phyloP scores from a whole-genome alignment of 495 filamentous ascomycete species.

The Penicillium ochrochloron region DNA sequence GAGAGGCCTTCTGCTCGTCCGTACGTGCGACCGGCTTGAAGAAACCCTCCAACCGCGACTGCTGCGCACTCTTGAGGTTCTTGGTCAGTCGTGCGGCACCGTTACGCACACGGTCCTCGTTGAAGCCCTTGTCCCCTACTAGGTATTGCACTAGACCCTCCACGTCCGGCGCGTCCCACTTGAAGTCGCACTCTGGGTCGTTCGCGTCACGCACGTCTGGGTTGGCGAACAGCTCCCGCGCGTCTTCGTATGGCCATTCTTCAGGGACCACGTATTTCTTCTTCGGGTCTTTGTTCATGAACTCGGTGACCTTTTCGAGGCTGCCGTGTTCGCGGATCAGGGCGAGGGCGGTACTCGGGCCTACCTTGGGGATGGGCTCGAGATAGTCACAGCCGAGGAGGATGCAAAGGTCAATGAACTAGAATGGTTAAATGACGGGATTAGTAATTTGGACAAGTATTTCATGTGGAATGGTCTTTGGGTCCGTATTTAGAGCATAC shows the following conservation, averaged over 20 bases:
- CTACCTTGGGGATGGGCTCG: conserved; percentile 92
- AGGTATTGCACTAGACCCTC: conserved; percentile 88
- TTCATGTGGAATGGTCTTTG: not conserved
- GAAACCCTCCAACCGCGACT: conserved; percentile 93
- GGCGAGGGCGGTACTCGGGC: conserved; percentile 87
- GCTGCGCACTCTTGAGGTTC: conserved; percentile 85
- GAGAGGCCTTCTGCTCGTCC: conserved; percentile 73
- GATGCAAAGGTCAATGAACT: conserved; percentile 98
- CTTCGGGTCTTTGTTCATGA: conserved; percentile 73
- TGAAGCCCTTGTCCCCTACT: conserved; percentile 94
- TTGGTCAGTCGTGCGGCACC: conserved; percentile 79
- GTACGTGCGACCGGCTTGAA: conserved; percentile 94
- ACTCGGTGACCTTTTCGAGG: conserved; percentile 84
- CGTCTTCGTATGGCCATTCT: conserved; percentile 92
- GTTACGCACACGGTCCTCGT: conserved; percentile 84
- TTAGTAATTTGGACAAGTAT: not conserved
- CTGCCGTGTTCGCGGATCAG: conserved; percentile 87
- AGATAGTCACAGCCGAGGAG: conserved; percentile 97
- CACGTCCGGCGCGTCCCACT: conserved; percentile 92
- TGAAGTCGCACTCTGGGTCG: conserved; percentile 89
- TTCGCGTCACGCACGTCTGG: conserved; percentile 88
- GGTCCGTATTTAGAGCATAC: conserved; percentile 41
- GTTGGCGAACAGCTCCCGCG: conserved; percentile 85
- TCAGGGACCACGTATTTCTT: conserved; percentile 83
- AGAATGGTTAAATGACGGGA: conserved; percentile 10